Evolutionary conservation across 2,329 filamentous ascomycete genomes (phyloP).

Genomic region (Ustulina deusta): DNA sequence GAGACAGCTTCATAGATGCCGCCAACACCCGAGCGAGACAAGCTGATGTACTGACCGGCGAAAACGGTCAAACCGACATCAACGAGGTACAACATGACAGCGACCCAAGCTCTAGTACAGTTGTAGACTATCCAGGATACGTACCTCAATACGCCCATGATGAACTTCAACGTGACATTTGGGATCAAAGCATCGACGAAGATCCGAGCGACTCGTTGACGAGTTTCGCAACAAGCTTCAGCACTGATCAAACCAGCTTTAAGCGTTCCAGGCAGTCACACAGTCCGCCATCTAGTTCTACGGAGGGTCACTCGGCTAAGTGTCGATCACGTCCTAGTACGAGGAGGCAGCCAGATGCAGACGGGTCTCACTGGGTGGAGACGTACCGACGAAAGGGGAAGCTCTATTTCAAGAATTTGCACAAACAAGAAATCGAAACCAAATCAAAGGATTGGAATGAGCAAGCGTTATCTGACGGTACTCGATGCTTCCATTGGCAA

Average conservation of each 20-base stretch:
- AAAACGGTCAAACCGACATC: not conserved
- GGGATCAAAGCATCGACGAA: constrained; percentile 12
- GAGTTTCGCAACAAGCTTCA: constrained; percentile 7
- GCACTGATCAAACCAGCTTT: constrained; percentile 2
- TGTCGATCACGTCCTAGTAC: constrained; percentile 12
- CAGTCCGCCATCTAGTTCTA: constrained; percentile 27
- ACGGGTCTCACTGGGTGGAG: constrained; percentile 6
- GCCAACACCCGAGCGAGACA: constrained; percentile 43
- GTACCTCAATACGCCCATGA: constrained; percentile 3
- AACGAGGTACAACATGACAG: constrained; percentile 10
- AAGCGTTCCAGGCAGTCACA: constrained; percentile 14
- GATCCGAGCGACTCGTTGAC: not conserved
- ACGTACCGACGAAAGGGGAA: constrained; percentile 16
- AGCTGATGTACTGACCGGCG: not conserved
- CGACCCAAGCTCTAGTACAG: constrained; percentile 9
- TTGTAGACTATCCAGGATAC: not conserved
- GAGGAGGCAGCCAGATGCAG: not conserved
- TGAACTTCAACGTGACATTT: constrained; percentile 12
- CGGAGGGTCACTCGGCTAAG: constrained; percentile 31
- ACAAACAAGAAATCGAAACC: constrained; percentile 17
- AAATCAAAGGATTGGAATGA: constrained; percentile 11
- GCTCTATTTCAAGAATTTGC: constrained; percentile 14
- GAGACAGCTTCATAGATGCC: constrained; percentile 52
- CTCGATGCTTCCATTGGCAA: constrained; percentile 16
- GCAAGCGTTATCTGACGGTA: not conserved